Evolutionary conservation across 2,329 filamentous ascomycete species (phyloP).

Genomic region (Ceratocystis alfenasii): DNA sequence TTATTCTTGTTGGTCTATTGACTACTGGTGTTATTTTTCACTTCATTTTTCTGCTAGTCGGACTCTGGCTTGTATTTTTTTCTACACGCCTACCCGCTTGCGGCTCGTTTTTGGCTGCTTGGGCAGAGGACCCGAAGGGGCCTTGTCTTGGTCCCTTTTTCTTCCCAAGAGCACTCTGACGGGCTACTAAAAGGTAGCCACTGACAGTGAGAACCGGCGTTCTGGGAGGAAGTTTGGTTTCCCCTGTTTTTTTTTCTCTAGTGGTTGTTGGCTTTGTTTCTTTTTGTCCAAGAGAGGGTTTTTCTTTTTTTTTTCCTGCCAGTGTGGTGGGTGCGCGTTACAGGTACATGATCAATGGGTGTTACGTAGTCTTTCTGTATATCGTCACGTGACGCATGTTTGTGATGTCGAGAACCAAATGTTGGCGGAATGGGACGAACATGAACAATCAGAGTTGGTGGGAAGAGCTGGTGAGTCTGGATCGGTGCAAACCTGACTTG

Average conservation of each 20-base stretch:
- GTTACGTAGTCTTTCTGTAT: too few relatives aligned
- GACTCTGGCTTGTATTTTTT: neutral
- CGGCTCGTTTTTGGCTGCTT: neutral
- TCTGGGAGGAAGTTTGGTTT: neutral
- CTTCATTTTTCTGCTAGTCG: neutral
- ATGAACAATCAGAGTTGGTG: too few relatives aligned
- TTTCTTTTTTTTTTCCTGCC: neutral
- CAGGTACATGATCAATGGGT: too few relatives aligned
- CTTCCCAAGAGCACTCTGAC: neutral
- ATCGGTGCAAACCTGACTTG: too few relatives aligned
- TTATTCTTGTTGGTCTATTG: neutral
- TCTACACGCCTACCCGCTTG: neutral
- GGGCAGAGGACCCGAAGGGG: too few relatives aligned
- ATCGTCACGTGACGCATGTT: too few relatives aligned
- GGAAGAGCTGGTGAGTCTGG: too few relatives aligned
- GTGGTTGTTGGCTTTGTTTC: neutral
- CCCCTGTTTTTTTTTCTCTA: neutral
- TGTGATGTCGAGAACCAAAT: too few relatives aligned
- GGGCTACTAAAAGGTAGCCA: neutral
- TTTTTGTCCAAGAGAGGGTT: neutral
- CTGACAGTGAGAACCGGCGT: neutral
- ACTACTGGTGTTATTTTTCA: neutral
- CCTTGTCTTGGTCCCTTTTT: neutral
- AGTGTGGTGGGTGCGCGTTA: too few relatives aligned
- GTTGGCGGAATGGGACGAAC: too few relatives aligned